These are phyloP conservation scores for Trichocladium antarcticum DNA, from an alignment of 495 filamentous ascomycete species.

Conservation along the genomic window DNA sequence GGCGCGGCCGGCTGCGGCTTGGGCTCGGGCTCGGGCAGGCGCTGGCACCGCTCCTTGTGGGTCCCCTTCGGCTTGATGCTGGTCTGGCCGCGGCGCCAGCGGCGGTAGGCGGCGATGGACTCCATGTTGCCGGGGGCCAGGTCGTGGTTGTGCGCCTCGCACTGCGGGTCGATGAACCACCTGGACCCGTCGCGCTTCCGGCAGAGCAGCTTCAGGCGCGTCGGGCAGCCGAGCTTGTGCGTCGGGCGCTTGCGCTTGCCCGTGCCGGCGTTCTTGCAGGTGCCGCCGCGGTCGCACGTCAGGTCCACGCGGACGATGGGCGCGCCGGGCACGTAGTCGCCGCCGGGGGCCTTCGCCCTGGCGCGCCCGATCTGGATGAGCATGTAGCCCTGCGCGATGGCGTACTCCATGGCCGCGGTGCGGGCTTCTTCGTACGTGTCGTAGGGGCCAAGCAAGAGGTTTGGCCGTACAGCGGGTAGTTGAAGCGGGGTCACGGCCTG, in stretches of 20 bases:
- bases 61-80: constrained; percentile 13
- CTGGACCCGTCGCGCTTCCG: constrained; percentile 18
- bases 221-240: constrained; percentile 19
- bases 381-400: constrained; percentile 22
- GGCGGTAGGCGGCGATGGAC: constrained; percentile 19
- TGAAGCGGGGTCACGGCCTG: constrained; percentile 15
- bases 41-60: constrained; percentile 12
- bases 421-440: constrained; percentile 13
- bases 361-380: constrained; percentile 15
- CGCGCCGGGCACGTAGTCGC: constrained; percentile 4
- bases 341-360: constrained; percentile 11
- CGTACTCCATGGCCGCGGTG: constrained; percentile 18
- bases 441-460: constrained; percentile 21
- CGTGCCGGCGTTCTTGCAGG: constrained; percentile 20
- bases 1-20: constrained; percentile 10
- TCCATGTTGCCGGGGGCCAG: constrained; percentile 18
- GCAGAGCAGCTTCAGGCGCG: constrained; percentile 19
- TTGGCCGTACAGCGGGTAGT: constrained; percentile 15
- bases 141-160: constrained; percentile 26
- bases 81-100: constrained; percentile 16
- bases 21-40: constrained; percentile 5
- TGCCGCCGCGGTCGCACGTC: constrained; percentile 20
- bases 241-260: constrained; percentile 19
- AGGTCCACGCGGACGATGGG: constrained; percentile 21
- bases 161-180: constrained; percentile 23